These are phyloP conservation scores for Limnanthes douglasii DNA, from an alignment of 345 rosid genomes.

Conservation along the genomic window DNA sequence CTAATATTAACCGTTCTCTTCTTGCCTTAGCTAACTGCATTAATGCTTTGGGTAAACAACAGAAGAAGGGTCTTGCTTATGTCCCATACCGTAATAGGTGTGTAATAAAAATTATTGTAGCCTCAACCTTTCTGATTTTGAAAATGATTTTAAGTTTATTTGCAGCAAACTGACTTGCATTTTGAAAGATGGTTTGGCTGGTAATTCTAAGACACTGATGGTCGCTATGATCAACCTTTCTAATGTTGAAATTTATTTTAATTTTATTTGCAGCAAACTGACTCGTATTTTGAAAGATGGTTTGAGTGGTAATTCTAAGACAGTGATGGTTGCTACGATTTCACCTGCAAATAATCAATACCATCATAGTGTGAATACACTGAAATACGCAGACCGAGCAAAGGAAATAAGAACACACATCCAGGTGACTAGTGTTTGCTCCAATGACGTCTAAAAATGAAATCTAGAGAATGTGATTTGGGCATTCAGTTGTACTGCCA, in stretches of 20 bases:
- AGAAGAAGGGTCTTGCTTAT: conserved; percentile 94
- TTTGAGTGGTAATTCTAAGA: conserved; percentile 94
- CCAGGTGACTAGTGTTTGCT: too few relatives aligned
- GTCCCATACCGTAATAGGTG: conserved; percentile 96
- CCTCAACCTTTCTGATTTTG: background rate
- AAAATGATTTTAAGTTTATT: too few relatives aligned
- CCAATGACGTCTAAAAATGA: too few relatives aligned
- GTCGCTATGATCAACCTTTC: conserved; percentile 70
- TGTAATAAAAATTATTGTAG: conserved; percentile 4
- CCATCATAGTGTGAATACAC: conserved; percentile 64
- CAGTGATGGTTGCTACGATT: conserved; percentile 80
- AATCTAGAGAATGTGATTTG: too few relatives aligned
- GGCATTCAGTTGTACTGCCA: too few relatives aligned
- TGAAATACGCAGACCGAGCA: conserved; percentile 97
- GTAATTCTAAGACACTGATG: conserved; percentile 94
- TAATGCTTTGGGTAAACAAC: conserved; percentile 86
- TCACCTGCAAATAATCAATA: conserved; percentile 25
- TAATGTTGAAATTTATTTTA: too few relatives aligned
- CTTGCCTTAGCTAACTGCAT: conserved; percentile 96
- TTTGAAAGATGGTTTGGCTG: conserved; percentile 97
- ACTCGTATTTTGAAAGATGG: conserved; percentile 98
- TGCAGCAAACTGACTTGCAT: conserved; percentile 68
- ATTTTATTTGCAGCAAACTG: conserved; percentile 45
- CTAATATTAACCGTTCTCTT: conserved; percentile 82
- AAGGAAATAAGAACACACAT: conserved; percentile 93